Evolutionary conservation across 2,329 filamentous ascomycete species (phyloP).

Genomic region (Leptographium procerum): DNA sequence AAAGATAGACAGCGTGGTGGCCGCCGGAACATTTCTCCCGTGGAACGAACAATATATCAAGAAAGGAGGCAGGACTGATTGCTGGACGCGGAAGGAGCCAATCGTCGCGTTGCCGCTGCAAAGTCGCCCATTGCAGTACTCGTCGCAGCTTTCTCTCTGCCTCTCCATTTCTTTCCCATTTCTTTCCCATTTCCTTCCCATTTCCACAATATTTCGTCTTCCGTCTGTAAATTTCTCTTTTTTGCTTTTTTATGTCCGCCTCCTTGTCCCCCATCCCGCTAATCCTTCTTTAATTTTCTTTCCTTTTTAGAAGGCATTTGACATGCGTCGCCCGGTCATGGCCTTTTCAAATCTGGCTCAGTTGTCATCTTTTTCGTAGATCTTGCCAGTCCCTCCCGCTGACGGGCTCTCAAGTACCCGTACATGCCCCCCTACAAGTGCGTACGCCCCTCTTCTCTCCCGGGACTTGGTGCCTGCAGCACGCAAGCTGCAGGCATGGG

Average conservation of each 20-base stretch:
- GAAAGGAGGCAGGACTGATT: neutral
- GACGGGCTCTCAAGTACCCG: neutral
- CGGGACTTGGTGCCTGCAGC: slow-evolving; percentile 7
- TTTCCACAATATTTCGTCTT: neutral
- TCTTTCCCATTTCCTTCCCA: neutral
- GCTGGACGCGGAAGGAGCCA: neutral
- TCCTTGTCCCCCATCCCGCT: neutral
- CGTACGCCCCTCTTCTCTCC: neutral
- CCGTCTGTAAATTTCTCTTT: too few species aligned
- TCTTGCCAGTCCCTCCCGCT: neutral
- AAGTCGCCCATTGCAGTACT: neutral
- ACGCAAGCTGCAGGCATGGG: slow-evolving; percentile 4
- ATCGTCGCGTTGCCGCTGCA: neutral
- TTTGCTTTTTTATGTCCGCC: neutral
- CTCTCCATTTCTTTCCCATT: neutral
- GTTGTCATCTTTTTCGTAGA: neutral
- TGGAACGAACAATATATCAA: neutral
- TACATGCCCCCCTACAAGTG: neutral
- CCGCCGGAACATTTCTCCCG: neutral
- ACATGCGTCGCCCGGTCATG: neutral
- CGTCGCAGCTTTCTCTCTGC: too few species aligned
- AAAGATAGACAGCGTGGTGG: neutral
- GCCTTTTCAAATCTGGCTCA: neutral
- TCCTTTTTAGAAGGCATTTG: neutral
- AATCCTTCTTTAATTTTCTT: neutral